These are phyloP conservation scores for Ceratocystis smalleyi DNA, from an alignment of 2,329 filamentous ascomycete species.

Conservation along the genomic window DNA sequence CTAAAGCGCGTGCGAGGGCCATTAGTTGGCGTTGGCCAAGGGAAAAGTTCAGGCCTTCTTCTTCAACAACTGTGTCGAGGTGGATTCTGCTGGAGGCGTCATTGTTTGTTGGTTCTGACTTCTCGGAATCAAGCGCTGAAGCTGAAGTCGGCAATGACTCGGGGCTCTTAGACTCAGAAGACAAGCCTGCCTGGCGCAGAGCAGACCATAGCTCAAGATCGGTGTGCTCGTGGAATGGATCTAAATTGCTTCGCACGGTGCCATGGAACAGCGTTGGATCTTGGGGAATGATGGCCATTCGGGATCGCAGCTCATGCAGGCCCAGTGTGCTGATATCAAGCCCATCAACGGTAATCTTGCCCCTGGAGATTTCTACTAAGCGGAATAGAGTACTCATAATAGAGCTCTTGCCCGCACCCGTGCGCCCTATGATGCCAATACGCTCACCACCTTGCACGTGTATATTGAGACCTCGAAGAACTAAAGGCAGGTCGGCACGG, in stretches of 20 bases:
- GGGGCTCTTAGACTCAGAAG: conserved; percentile 24
- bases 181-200: conserved; percentile 59
- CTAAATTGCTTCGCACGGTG: conserved; percentile 63
- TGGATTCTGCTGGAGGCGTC: conserved; percentile 35
- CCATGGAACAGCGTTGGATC: conserved; percentile 72
- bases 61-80: conserved; percentile 73
- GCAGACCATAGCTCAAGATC: conserved; percentile 67
- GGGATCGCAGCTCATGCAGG: conserved; percentile 57
- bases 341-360: conserved; percentile 49
- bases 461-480: conserved; percentile 55
- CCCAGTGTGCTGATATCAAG: conserved; percentile 58
- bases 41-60: conserved; percentile 91
- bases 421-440: conserved; percentile 67
- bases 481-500: conserved; percentile 53
- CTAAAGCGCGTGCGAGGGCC: conserved; percentile 80
- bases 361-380: conserved; percentile 49
- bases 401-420: conserved; percentile 67
- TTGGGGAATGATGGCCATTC: conserved; percentile 69
- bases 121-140: conserved; percentile 21
- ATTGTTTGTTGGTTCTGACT: conserved; percentile 18
- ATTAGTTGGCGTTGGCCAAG: conserved; percentile 90
- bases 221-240: conserved; percentile 64
- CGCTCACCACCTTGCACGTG: conserved; percentile 61
- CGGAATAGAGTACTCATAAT: conserved; percentile 76
- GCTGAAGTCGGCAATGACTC: conserved; percentile 24